Evolutionary conservation across 352 stramenopile species (phyloP).

Genomic region (Halophytophthora polymorphica): DNA sequence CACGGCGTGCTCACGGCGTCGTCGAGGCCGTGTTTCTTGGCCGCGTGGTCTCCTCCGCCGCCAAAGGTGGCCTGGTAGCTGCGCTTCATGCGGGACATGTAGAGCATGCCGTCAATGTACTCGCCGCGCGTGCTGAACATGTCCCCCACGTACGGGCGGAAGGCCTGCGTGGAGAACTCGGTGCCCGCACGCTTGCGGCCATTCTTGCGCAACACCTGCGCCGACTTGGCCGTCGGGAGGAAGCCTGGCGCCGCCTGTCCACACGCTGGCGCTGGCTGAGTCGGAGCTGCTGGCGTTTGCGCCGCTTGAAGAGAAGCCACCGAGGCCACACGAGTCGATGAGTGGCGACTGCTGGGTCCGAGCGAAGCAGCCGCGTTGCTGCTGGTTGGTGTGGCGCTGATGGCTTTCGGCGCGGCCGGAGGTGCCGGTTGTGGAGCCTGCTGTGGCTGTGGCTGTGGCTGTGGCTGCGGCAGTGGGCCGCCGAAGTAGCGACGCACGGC

Average conservation of each 20-base stretch:
- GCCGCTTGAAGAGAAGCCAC: background rate
- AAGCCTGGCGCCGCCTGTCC: slow-evolving; percentile 3
- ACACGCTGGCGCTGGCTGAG: slow-evolving; percentile 3
- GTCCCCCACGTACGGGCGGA: slow-evolving; percentile 71
- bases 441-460: slow-evolving; percentile 9
- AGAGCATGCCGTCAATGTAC: slow-evolving; percentile 84
- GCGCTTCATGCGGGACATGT: slow-evolving; percentile 86
- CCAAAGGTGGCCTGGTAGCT: slow-evolving; percentile 51
- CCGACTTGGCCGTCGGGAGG: slow-evolving; percentile 11
- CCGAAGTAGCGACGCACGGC: slow-evolving; percentile 16
- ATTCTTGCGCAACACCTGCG: slow-evolving; percentile 37
- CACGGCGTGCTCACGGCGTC: slow-evolving; percentile 12
- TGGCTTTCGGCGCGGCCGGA: too few relatives aligned
- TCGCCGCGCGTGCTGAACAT: slow-evolving; percentile 79
- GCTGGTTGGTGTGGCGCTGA: too few relatives aligned
- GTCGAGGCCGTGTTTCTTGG: slow-evolving; percentile 16
- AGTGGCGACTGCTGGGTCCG: slow-evolving; percentile 1
- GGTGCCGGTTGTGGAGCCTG: background rate
- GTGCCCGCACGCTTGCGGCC: slow-evolving; percentile 34
- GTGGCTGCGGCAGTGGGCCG: too few relatives aligned
- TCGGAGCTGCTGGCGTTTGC: slow-evolving; percentile 2
- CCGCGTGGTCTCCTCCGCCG: background rate
- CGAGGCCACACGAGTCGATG: slow-evolving; percentile 9
- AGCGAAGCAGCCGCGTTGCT: slow-evolving; percentile 1
- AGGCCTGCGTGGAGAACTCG: slow-evolving; percentile 34